Evolutionary conservation across 164 flowering plant species (phyloP), one percentile per base, ranked within the genome.

Genomic region (Akebia trifoliata): DNA sequence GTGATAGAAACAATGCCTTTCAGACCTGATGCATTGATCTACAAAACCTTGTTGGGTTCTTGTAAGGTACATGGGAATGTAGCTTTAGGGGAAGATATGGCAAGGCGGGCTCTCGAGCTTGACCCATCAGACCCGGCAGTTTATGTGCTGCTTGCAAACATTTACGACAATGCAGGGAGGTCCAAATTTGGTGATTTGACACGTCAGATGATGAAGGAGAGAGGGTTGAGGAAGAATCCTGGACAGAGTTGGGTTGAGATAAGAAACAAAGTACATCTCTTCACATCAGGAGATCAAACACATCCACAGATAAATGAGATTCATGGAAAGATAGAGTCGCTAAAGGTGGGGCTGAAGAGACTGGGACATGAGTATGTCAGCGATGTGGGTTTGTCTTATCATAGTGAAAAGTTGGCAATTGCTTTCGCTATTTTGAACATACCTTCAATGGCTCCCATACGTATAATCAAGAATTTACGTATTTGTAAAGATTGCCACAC

Each of bases 81-180:
- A 53, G 55, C 66, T 43, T 57, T 84, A 2, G 90, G 83, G 32
- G 83, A 84, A 75, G 69, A 80, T 40, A 65, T 72, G 71, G 84
- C 83, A 22, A 73, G 75, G 47, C 38, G 40, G 38, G 77, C 76
- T 45, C 55, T 81, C 12, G 71, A 67, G 47, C 72, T 80, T 30
- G 73, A 81, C 43, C 83, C 83, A 20, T 51, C 45, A 4, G 85
- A 84, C 61, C 77, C 83, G 14, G 70, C 74, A 29, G 63, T 76
- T 18, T 79, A 81, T 73, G 48, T 70, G 30, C 64, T 84, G 47
- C 85, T 81, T 35, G 74, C 80, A 37, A 74, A 70, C 59, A 65
- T 84, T 56, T 84, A 81, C 49, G 78, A 75, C 24, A 68, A 65
- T n/a, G 48, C 56, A 11, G 81, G 81, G 8, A 67, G 32, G 49